Evolutionary conservation across 2,329 filamentous ascomycete species (phyloP).

Genomic region (Scedosporium apiospermum): DNA sequence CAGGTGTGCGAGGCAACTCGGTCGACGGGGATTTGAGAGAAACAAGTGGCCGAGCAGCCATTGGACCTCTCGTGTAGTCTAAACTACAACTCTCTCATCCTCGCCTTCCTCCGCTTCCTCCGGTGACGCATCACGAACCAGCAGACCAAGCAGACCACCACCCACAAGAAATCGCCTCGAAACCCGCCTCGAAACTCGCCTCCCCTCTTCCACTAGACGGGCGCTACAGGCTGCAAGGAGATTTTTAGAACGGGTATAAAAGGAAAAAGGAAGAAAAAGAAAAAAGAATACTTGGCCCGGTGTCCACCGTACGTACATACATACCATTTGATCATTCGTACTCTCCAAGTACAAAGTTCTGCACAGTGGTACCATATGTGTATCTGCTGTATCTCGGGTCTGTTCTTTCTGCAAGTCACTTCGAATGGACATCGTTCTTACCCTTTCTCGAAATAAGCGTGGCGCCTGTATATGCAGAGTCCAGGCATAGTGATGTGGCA

Average conservation of each 20-base stretch:
- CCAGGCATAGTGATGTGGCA: constrained; percentile 8
- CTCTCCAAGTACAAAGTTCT: background rate
- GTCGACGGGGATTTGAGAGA: too few species aligned
- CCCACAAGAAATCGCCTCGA: background rate
- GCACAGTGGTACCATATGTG: background rate
- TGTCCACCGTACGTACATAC: background rate
- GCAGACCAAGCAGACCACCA: background rate
- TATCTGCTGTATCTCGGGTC: constrained; percentile 1
- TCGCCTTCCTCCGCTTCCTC: too few species aligned
- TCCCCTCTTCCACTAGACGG: background rate
- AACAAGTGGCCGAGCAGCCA: too few species aligned
- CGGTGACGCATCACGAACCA: too few species aligned
- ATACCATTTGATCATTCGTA: background rate
- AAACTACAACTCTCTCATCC: too few species aligned
- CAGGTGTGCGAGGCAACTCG: too few species aligned
- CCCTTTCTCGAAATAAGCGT: constrained; percentile 7
- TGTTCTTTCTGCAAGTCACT: constrained; percentile 7
- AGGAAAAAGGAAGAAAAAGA: too few species aligned
- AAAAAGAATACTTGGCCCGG: background rate
- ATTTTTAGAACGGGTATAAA: background rate
- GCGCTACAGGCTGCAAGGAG: background rate
- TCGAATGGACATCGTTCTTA: constrained; percentile 6
- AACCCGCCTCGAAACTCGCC: background rate
- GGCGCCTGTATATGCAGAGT: constrained; percentile 7
- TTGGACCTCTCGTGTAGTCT: too few species aligned